These are phyloP conservation scores for Citrus sinensis DNA, from an alignment of 345 rosid genomes.

Conservation along the genomic window DVS_A1.0 CM039162.1:26510001-26510500, in stretches of 20 bases:
- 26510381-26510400: neutral
- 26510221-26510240: conserved; percentile 66
- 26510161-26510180: conserved; percentile 19
- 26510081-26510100: neutral
- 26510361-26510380: neutral
- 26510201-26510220: conserved; percentile 68
- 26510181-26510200: conserved; percentile 72
- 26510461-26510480: neutral
- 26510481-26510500: neutral
- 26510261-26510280: conserved; percentile 68
- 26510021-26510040: conserved; percentile 71
- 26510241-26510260: conserved; percentile 70
- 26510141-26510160: neutral
- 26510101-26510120: neutral
- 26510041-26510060: conserved; percentile 9
- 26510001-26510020: conserved; percentile 51
- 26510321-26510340: conserved; percentile 56
- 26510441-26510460: neutral
- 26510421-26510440: neutral
- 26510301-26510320: conserved; percentile 63
- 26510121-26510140: neutral
- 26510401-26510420: neutral
- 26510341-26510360: neutral
- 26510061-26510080: neutral
- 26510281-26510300: conserved; percentile 76